Conservation (phyloP, 352 stramenopile species). For the Phytophthora syringae region DNA sequence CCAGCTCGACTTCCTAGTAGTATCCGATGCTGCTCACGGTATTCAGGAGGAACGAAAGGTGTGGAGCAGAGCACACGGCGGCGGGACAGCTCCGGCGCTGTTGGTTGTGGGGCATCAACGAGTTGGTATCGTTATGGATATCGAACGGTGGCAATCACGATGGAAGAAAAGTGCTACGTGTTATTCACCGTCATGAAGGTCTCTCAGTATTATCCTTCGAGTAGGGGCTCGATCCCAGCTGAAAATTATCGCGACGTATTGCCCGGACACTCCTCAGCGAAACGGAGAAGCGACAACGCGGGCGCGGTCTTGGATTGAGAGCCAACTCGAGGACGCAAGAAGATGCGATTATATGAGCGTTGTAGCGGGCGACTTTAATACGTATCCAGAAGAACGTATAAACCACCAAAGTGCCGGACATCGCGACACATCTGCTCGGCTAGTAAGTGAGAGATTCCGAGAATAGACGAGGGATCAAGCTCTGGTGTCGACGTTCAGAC, state of each 20-base stretch:
- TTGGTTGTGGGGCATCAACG: slow-evolving; percentile 2
- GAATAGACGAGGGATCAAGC: too few species aligned
- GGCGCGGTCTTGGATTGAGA: background rate
- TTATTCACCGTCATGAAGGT: slow-evolving; percentile 2
- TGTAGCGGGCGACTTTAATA: slow-evolving; percentile 3
- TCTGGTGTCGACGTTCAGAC: background rate
- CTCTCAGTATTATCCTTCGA: background rate
- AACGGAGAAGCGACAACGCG: background rate
- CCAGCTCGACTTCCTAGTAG: slow-evolving; percentile 1
- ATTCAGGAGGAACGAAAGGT: background rate
- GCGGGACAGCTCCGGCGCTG: background rate
- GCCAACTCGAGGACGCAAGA: background rate
- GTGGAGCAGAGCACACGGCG: background rate
- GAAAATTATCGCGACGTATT: slow-evolving; percentile 6
- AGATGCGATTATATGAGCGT: background rate
- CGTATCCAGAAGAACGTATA: background rate
- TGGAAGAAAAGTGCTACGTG: slow-evolving; percentile 1
- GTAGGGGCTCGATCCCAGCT: background rate
- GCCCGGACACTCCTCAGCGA: background rate
- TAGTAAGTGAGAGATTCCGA: too few species aligned
- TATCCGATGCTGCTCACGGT: background rate
- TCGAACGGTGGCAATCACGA: slow-evolving; percentile 5
- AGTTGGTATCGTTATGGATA: slow-evolving; percentile 1
- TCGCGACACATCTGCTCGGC: too few species aligned
- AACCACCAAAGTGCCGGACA: too few species aligned